Conservation (phyloP, 768 basidiomycete species). For the Asterophora parasitica region DNA sequence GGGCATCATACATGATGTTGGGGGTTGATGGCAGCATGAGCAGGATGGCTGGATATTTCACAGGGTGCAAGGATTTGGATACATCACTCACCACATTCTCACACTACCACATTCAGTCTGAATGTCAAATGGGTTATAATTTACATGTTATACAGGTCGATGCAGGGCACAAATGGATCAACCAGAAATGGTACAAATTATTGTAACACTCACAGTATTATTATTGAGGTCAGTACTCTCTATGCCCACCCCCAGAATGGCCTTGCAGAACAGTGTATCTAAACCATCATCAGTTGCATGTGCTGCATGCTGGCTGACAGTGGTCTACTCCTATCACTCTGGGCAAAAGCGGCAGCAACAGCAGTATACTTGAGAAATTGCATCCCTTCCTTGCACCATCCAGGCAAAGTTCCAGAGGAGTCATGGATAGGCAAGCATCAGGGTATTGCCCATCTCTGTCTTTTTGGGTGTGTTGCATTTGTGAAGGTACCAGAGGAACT, state of each 20-base stretch:
- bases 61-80: background rate
- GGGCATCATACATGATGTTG: no score
- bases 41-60: no score
- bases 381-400: slow-evolving; percentile 16
- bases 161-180: slow-evolving; percentile 24
- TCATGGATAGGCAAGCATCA: background rate
- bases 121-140: background rate
- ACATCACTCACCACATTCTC: background rate
- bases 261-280: slow-evolving; percentile 21
- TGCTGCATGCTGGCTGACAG: slow-evolving; percentile 17
- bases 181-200: slow-evolving; percentile 18
- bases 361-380: slow-evolving; percentile 20
- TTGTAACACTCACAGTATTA: slow-evolving; percentile 19
- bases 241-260: no score
- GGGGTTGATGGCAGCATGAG: no score
- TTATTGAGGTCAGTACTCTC: slow-evolving; percentile 13
- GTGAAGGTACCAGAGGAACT: background rate
- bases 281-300: slow-evolving; percentile 15
- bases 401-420: slow-evolving; percentile 13
- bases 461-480: no score
- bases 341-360: no score
- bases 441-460: background rate
- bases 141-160: slow-evolving; percentile 15
- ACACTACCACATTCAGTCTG: background rate
- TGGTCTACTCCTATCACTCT: slow-evolving; percentile 10